phyloP scores from a whole-genome alignment of 1,284 basidiomycete genomes.

The Kalmanozyma brasiliensis region DNA sequence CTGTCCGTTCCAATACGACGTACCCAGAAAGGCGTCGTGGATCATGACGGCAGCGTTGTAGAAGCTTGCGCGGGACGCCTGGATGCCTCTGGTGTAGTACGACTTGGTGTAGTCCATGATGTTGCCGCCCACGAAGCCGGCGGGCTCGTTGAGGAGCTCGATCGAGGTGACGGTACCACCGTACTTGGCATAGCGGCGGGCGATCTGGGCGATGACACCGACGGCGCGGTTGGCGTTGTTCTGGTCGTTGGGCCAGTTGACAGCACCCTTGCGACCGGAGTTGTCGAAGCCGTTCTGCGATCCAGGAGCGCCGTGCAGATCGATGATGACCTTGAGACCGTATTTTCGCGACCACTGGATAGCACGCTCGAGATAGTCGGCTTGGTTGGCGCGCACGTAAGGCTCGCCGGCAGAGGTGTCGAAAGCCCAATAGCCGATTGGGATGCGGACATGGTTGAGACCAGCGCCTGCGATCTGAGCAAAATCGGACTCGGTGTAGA shows the following conservation, averaged over 20 bases:
- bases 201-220: constrained; percentile 74
- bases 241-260: constrained; percentile 78
- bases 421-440: constrained; percentile 93
- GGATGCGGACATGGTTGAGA: constrained; percentile 80
- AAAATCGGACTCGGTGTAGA: constrained; percentile 83
- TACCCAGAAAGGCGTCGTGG: constrained; percentile 85
- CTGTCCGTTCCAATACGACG: constrained; percentile 79
- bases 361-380: constrained; percentile 72
- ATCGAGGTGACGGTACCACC: constrained; percentile 60
- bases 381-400: constrained; percentile 83
- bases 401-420: constrained; percentile 83
- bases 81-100: constrained; percentile 52
- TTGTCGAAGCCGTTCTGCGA: constrained; percentile 69
- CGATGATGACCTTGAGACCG: constrained; percentile 82
- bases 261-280: constrained; percentile 77
- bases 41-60: constrained; percentile 71
- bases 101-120: constrained; percentile 38
- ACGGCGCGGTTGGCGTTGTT: constrained; percentile 79
- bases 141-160: constrained; percentile 65
- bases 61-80: constrained; percentile 42
- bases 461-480: constrained; percentile 71
- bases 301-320: constrained; percentile 73
- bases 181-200: constrained; percentile 55
- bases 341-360: constrained; percentile 82
- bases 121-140: constrained; percentile 37